Percentiles rank a stretch among this genome's conserved stretches.
These are phyloP conservation scores for Vanrija humicola DNA, from an alignment of 1,284 basidiomycete species.

Conservation along the genomic window DNA sequence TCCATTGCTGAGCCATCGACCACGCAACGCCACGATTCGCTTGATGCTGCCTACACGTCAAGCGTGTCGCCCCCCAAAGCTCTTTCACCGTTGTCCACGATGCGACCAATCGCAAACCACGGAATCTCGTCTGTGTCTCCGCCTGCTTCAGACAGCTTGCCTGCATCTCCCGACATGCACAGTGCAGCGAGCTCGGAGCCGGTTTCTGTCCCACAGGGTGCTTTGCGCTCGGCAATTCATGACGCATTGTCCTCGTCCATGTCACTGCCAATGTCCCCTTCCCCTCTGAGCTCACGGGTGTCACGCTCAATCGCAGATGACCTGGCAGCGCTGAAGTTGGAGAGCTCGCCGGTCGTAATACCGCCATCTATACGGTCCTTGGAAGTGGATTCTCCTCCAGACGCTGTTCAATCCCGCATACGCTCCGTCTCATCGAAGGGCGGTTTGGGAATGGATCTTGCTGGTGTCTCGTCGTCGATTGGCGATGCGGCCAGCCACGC, in stretches of 20 bases:
- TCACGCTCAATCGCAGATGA: no score
- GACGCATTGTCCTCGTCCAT: no score
- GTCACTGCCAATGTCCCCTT: no score
- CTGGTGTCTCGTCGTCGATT: conserved; percentile 29
- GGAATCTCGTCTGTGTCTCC: neutral
- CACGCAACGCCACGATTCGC: neutral
- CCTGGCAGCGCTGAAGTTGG: no score
- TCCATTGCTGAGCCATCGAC: neutral
- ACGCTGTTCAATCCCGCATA: neutral
- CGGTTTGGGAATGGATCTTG: conserved; percentile 35
- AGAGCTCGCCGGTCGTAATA: no score
- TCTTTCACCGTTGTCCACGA: neutral
- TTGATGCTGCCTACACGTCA: neutral
- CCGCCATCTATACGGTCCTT: no score
- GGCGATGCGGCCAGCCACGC: conserved; percentile 54
- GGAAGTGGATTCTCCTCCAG: no score
- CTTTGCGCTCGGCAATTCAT: no score
- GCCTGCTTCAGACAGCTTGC: neutral
- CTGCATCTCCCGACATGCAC: neutral
- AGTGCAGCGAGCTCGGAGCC: no score
- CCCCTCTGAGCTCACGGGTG: no score
- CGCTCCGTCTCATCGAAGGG: conserved; percentile 18
- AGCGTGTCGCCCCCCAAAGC: neutral
- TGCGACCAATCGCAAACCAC: neutral
- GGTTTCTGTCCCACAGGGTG: no score